Base-by-base conservation (phyloP, 306 rosid species). In the Vigna unguiculata region DNA sequence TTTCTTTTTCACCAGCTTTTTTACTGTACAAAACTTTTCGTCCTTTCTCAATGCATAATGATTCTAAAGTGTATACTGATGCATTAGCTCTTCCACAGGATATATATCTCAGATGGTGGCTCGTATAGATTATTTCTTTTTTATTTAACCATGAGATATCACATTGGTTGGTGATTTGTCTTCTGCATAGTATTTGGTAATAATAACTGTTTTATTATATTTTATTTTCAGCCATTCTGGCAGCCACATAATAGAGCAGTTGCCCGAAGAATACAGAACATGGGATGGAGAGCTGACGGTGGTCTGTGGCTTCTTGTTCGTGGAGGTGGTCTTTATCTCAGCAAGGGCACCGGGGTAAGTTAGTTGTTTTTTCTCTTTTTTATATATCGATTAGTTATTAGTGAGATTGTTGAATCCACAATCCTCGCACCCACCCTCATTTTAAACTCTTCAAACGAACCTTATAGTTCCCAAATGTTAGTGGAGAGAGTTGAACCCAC, bases 231-330 rank as follows among this genome's bases (percentile, higher is more conserved):
- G 98, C 87, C 97, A 74, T 93, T 48, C 86, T 93, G 98, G 98
- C 98, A 93, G 80, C 98, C 98, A 22, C 98, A 93, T 85, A 93
- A 93, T 72, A 90, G 97, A 89, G 88, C 98, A 59, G 79, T 90
- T 76, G 98, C 97, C 24, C 88, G 98, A 85, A 95, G 98, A 88
- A 92, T 95, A 76, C 98, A 95, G 77, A 95, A 92, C 88, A 95
- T 95, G 98, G 98, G 98, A 60, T 95, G 98, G 98, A 92, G 98
- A 90, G 96, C 97, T 62, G 98, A 95, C 84, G 98, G 97, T 80
- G 98, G 98, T 83, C 96, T 95, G 67, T 95, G 97, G 97, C 98
- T 95, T 83, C 97, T 92, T 79, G 98, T 95, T 63, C 96, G 97
- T 65, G 98, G 98, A 63, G 97, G 98, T 32, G 96, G 96, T 55